Base-by-base conservation (phyloP, 768 basidiomycete genomes). In the Amanita pallidorosea region DNA sequence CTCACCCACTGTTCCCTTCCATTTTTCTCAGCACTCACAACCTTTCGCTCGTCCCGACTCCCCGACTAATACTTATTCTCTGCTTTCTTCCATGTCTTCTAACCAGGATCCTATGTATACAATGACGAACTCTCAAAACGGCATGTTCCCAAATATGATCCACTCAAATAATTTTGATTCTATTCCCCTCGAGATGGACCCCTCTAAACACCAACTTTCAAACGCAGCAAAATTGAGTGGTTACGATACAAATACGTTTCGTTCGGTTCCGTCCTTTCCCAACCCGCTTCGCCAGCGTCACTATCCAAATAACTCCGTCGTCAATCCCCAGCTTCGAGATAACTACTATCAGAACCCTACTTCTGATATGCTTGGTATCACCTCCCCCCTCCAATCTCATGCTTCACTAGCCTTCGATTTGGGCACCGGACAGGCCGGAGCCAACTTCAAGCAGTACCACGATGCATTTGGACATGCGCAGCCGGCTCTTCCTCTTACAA, bases 1-100 rank as follows among this genome's bases (percentile, higher is more conserved):
- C 52, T 79, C 79, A 54, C 77, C 80, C 51, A 71, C 77, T 34
- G 64, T 76, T 18, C 77, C 76, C 53, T 83, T 72, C 61, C 79
- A 76, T 56, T 61, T 74, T 42, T 59, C 71, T 56, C 72, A 74
- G 55, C 74, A 76, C 54, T 59, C 68, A 29, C 65, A 64, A 37
- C 62, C 67, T 37, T 58, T 67, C 47, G 53, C 65, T 44, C 75
- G 72, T 53, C 65, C 79, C 33, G 78, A 80, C 56, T 79, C 81
- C 7, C 70, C 74, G 20, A 57, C 67, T 55, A 70, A 72, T 59
- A 61, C 67, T 62, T 58, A 58, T 54, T 62, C 63, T 55, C 56
- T 70, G 33, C 60, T 61, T 45, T 49, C 65, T 42, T 65, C 50
- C 34, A 51, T 51, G 50, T 45, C 50, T 51, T 51, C 50, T 36